phyloP scores from a whole-genome alignment of 352 stramenopile species.

The Phytopythium kandeliae region DNA sequence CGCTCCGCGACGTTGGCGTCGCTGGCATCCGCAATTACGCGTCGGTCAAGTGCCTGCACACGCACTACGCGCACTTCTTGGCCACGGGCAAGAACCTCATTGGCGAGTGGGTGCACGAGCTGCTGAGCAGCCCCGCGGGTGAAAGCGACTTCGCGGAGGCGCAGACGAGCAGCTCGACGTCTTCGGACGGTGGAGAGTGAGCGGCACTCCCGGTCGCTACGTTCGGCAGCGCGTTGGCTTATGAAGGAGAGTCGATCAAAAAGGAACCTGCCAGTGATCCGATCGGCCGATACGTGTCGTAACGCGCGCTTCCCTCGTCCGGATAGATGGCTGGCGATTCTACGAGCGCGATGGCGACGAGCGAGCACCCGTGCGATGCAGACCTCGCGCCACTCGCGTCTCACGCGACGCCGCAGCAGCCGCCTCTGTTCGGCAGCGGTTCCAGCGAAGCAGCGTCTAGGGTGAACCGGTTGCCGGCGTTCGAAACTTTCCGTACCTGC shows the following conservation, averaged over 20 bases:
- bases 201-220: neutral
- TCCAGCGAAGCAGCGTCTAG: conserved; percentile 24
- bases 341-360: too few relatives aligned
- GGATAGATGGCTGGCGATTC: too few relatives aligned
- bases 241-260: neutral
- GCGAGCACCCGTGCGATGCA: neutral
- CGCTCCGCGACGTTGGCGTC: conserved; percentile 49
- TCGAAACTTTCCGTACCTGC: conserved; percentile 39
- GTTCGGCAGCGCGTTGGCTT: neutral
- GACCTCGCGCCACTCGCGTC: neutral
- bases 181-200: conserved; percentile 3
- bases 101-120: conserved; percentile 59
- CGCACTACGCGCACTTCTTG: conserved; percentile 67
- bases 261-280: neutral
- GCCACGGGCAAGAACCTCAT: conserved; percentile 46
- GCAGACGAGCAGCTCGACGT: conserved; percentile 6
- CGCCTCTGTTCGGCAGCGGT: conserved; percentile 15
- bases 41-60: conserved; percentile 69
- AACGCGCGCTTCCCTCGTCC: neutral
- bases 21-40: conserved; percentile 49
- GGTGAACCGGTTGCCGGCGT: conserved; percentile 25
- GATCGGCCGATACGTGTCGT: neutral
- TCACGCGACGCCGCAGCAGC: conserved; percentile 30
- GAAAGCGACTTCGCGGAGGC: conserved; percentile 1
- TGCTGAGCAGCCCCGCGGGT: conserved; percentile 20